Conservation (phyloP, 2,329 filamentous ascomycete species). For the Emergomyces orientalis region DNA sequence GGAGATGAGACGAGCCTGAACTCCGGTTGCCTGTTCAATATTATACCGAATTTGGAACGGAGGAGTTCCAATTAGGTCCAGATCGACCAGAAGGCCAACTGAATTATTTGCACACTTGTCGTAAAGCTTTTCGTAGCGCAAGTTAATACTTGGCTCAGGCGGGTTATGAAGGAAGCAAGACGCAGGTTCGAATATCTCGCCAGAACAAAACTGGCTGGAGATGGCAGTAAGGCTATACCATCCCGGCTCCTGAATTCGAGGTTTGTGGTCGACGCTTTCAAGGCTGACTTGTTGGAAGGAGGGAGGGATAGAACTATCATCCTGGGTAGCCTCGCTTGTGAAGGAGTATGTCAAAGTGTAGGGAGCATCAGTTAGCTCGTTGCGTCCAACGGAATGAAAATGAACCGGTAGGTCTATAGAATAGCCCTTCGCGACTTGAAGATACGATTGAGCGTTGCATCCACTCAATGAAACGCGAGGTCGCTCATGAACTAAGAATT, state of each 20-base stretch:
- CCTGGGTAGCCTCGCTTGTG: slow-evolving; percentile 64
- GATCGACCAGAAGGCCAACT: slow-evolving; percentile 76
- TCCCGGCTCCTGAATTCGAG: slow-evolving; percentile 65
- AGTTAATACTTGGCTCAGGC: slow-evolving; percentile 66
- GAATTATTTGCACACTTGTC: slow-evolving; percentile 94
- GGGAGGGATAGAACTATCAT: slow-evolving; percentile 50
- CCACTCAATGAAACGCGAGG: slow-evolving; percentile 62
- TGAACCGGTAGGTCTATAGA: slow-evolving; percentile 59
- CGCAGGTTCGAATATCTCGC: slow-evolving; percentile 84
- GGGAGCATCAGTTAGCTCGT: slow-evolving; percentile 50
- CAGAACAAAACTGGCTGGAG: slow-evolving; percentile 69
- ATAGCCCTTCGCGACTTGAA: slow-evolving; percentile 73
- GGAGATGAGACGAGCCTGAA: slow-evolving; percentile 44
- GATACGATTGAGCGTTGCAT: slow-evolving; percentile 69
- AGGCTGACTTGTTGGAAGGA: slow-evolving; percentile 50
- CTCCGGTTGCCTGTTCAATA: slow-evolving; percentile 52
- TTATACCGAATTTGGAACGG: slow-evolving; percentile 80
- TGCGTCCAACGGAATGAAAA: slow-evolving; percentile 54
- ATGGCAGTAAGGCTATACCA: slow-evolving; percentile 79
- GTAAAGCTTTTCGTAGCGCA: slow-evolving; percentile 71
- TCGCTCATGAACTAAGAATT: slow-evolving; percentile 77
- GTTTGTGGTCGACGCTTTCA: slow-evolving; percentile 51
- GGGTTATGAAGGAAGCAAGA: slow-evolving; percentile 91
- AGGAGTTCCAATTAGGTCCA: slow-evolving; percentile 85
- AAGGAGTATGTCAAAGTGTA: slow-evolving; percentile 75